These are phyloP conservation scores for Pseudocercospora ulei DNA, from an alignment of 2,329 filamentous ascomycete species.

Conservation along the genomic window DNA sequence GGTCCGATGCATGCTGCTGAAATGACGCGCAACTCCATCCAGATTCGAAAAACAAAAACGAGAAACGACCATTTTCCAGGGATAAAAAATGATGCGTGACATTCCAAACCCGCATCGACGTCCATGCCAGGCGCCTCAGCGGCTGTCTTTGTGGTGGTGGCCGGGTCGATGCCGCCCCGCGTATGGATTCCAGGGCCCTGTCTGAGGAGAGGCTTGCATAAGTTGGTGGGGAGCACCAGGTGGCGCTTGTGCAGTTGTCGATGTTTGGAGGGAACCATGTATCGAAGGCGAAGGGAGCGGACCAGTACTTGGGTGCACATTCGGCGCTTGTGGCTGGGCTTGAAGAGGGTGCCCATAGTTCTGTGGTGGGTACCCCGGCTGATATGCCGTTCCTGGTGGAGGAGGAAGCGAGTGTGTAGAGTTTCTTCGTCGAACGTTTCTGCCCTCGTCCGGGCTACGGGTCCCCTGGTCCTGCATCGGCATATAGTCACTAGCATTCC, in stretches of 20 bases:
- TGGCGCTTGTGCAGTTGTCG: constrained; percentile 11
- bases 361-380: constrained; percentile 20
- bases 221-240: constrained; percentile 20
- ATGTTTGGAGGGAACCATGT: constrained; percentile 15
- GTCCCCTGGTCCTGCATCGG: constrained; percentile 21
- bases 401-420: constrained; percentile 26
- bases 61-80: no score
- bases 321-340: constrained; percentile 19
- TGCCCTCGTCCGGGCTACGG: constrained; percentile 26
- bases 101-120: no score
- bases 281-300: constrained; percentile 22
- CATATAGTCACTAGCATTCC: constrained; percentile 19
- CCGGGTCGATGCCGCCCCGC: constrained; percentile 20
- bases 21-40: constrained; percentile 2
- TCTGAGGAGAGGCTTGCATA: constrained; percentile 32
- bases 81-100: no score
- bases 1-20: constrained; percentile 2
- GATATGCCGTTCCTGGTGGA: constrained; percentile 11
- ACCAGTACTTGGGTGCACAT: constrained; percentile 17
- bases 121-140: constrained; percentile 3
- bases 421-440: constrained; percentile 27
- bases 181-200: constrained; percentile 33
- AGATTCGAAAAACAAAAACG: no score
- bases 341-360: constrained; percentile 20
- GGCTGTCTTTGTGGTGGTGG: constrained; percentile 10